These are phyloP conservation scores for Kodamaea ohmeri DNA, from an alignment of 1,139 yeast genomes.

Conservation along the genomic window DNA sequence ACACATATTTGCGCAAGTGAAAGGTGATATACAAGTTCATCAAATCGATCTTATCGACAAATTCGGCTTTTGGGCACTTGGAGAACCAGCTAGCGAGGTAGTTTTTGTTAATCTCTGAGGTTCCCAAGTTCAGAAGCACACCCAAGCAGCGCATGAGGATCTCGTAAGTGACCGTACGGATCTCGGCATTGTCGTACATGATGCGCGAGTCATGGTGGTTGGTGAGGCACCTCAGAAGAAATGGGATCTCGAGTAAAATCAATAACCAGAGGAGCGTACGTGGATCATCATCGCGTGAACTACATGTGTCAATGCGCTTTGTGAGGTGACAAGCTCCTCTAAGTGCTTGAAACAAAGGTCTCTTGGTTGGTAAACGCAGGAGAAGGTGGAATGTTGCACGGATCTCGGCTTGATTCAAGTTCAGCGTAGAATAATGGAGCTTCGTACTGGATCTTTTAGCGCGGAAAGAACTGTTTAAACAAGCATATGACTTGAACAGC, in stretches of 20 bases:
- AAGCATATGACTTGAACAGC: constrained; percentile 39
- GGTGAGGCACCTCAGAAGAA: constrained; percentile 40
- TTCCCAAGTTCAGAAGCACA: constrained; percentile 51
- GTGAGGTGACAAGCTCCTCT: constrained; percentile 48
- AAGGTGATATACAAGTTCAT: constrained; percentile 64
- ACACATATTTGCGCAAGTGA: constrained; percentile 47
- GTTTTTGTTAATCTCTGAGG: constrained; percentile 31
- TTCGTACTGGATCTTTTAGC: constrained; percentile 20
- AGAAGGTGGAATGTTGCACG: constrained; percentile 41
- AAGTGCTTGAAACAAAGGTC: constrained; percentile 56
- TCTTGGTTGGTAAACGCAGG: constrained; percentile 51
- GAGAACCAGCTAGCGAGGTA: constrained; percentile 61
- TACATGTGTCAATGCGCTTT: constrained; percentile 39
- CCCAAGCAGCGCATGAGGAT: constrained; percentile 67
- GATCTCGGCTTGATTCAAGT: constrained; percentile 47
- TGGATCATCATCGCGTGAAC: constrained; percentile 26
- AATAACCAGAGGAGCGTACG: constrained; percentile 51
- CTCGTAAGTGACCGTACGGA: constrained; percentile 58
- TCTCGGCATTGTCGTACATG: constrained; percentile 49
- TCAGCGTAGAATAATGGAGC: constrained; percentile 39
- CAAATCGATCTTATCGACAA: constrained; percentile 50
- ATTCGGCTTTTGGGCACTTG: constrained; percentile 36
- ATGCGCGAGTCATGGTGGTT: constrained; percentile 21
- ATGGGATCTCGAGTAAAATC: constrained; percentile 62
- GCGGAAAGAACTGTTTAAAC: constrained; percentile 52